Evolutionary conservation across 306 rosid genomes (phyloP).

Genomic region (Lotus japonicus): DNA sequence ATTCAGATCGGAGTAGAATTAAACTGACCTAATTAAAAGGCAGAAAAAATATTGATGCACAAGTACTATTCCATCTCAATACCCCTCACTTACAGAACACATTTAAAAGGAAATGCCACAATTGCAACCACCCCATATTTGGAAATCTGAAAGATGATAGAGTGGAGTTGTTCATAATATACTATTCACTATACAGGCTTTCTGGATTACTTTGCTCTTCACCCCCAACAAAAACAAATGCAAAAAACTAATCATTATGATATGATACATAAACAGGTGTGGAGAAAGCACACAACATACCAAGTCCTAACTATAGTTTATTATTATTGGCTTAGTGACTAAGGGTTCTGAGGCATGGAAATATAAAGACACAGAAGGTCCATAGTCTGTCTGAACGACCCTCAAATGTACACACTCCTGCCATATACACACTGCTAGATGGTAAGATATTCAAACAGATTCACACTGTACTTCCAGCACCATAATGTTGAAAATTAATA

Average conservation of each 20-base stretch:
- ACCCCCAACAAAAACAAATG: not conserved
- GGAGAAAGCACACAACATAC: not conserved
- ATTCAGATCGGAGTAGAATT: not conserved
- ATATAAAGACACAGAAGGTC: not conserved
- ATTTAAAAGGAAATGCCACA: constrained; percentile 1
- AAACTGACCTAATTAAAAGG: not conserved
- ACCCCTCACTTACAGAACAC: not conserved
- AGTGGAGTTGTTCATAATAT: not conserved
- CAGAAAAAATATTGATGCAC: not conserved
- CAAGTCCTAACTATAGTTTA: not conserved
- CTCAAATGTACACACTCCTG: not conserved
- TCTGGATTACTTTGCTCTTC: not conserved
- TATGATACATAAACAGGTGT: not conserved
- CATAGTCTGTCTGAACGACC: not conserved
- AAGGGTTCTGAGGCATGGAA: not conserved
- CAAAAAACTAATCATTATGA: not conserved
- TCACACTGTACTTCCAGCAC: not conserved
- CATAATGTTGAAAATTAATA: not conserved
- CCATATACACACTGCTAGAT: not conserved
- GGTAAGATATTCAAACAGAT: not conserved
- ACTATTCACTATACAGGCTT: not conserved
- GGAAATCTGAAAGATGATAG: not conserved
- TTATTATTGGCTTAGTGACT: not conserved
- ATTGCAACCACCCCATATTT: not conserved
- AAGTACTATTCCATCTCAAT: not conserved